phyloP scores from a whole-genome alignment of 208 protist genomes.

The Leishmania amazonensis region DNA sequence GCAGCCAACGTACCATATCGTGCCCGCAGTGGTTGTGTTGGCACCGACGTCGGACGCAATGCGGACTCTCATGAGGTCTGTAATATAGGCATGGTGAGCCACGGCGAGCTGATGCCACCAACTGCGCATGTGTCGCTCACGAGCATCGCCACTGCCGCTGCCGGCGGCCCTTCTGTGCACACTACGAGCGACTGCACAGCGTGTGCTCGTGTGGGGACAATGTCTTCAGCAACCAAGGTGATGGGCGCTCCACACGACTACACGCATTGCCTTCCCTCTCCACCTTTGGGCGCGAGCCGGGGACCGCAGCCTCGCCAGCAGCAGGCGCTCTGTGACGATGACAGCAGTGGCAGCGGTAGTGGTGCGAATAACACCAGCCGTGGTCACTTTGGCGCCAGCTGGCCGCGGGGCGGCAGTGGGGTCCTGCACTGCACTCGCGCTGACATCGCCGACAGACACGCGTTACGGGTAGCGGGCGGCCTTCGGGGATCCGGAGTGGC shows the following conservation, averaged over 20 bases:
- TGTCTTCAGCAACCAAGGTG: neutral
- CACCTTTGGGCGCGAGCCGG: neutral
- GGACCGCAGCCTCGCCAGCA: neutral
- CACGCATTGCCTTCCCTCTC: neutral
- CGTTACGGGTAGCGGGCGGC: slow-evolving; percentile 11
- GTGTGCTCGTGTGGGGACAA: neutral
- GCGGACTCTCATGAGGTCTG: slow-evolving; percentile 32
- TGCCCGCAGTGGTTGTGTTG: slow-evolving; percentile 2
- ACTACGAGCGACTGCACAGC: neutral
- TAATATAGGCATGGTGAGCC: slow-evolving; percentile 34
- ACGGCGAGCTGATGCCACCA: slow-evolving; percentile 11
- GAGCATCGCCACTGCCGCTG: neutral
- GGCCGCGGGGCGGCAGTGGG: neutral
- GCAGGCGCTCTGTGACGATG: neutral
- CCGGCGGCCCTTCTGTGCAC: neutral
- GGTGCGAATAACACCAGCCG: neutral
- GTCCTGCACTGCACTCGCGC: neutral
- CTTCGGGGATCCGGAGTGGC: slow-evolving; percentile 6
- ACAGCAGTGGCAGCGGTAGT: neutral
- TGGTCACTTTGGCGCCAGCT: neutral
- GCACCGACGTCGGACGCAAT: slow-evolving; percentile 27
- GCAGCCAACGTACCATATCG: neutral
- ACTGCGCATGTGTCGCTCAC: neutral
- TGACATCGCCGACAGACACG: neutral
- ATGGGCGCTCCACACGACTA: neutral